Conservation (phyloP, 495 filamentous ascomycete genomes). For the Xylaria nigripes region DNA sequence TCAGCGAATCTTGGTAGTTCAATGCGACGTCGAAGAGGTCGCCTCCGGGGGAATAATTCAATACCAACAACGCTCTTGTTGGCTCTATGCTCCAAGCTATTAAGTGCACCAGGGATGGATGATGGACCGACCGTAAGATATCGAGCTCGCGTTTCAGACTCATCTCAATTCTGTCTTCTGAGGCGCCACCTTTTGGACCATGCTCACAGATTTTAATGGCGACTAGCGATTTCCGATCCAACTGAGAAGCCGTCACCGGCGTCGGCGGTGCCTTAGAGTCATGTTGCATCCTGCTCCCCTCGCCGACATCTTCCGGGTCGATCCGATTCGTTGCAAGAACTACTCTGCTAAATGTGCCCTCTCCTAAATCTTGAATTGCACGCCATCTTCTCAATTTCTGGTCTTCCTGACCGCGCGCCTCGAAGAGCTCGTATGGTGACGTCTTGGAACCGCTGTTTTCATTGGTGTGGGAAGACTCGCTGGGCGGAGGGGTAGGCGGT, state of each 20-base stretch:
- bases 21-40: conserved; percentile 91
- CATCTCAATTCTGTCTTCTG: conserved; percentile 80
- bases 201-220: conserved; percentile 94
- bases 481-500: conserved; percentile 67
- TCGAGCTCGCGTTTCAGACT: conserved; percentile 91
- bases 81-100: conserved; percentile 80
- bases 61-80: conserved; percentile 69
- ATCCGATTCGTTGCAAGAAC: conserved; percentile 65
- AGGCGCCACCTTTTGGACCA: conserved; percentile 82
- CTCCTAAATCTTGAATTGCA: conserved; percentile 70
- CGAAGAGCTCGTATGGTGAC: conserved; percentile 49
- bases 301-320: conserved; percentile 36
- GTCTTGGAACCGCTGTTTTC: conserved; percentile 32
- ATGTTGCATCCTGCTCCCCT: conserved; percentile 8
- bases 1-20: conserved; percentile 53
- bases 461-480: conserved; percentile 47
- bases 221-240: conserved; percentile 63
- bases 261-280: conserved; percentile 19
- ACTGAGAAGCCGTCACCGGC: conserved; percentile 23
- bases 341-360: conserved; percentile 93
- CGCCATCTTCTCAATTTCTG: conserved; percentile 58
- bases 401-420: conserved; percentile 50
- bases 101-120: conserved; percentile 83
- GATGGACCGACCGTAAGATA: conserved; percentile 75
- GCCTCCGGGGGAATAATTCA: conserved; percentile 88